Conservation (phyloP, 257 asterid species). For the Thymus quinquecostatus region DNA sequence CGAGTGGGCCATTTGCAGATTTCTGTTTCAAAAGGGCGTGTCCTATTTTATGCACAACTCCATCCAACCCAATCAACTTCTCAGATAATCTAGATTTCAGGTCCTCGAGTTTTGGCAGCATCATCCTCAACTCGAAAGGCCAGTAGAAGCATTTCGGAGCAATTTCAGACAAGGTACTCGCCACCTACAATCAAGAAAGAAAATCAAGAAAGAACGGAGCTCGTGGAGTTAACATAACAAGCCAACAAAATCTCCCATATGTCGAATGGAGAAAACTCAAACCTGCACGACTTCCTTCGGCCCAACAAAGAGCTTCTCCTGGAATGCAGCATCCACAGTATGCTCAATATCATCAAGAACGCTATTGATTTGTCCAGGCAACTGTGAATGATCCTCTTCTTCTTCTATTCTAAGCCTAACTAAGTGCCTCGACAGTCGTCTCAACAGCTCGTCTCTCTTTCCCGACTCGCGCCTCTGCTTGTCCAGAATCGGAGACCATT, state of each 20-base stretch:
- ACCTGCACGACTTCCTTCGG: conserved; percentile 15
- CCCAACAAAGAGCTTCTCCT: conserved; percentile 17
- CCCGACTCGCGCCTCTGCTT: conserved; percentile 13
- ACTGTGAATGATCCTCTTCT: background rate
- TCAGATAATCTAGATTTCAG: conserved; percentile 23
- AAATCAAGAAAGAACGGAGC: background rate
- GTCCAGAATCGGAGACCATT: conserved; percentile 16
- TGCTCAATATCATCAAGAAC: background rate
- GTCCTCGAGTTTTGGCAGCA: conserved; percentile 5
- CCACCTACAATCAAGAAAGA: conserved; percentile 10
- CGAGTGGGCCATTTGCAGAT: conserved; percentile 8
- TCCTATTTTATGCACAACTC: conserved; percentile 11
- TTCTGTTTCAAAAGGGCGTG: conserved; percentile 21
- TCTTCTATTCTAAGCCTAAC: no score
- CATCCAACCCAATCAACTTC: conserved; percentile 15
- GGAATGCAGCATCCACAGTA: conserved; percentile 13
- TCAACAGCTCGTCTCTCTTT: conserved; percentile 5
- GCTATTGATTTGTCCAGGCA: conserved; percentile 1
- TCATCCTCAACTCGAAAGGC: conserved; percentile 17
- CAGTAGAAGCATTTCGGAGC: background rate
- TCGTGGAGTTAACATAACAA: no score
- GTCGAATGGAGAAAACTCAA: background rate
- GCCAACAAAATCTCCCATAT: no score
- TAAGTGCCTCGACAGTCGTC: background rate
- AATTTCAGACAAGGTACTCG: conserved; percentile 10